These are phyloP conservation scores for Dictyostelium firmibasis DNA, from an alignment of 78 protist genomes.

Conservation along the genomic window DNA sequence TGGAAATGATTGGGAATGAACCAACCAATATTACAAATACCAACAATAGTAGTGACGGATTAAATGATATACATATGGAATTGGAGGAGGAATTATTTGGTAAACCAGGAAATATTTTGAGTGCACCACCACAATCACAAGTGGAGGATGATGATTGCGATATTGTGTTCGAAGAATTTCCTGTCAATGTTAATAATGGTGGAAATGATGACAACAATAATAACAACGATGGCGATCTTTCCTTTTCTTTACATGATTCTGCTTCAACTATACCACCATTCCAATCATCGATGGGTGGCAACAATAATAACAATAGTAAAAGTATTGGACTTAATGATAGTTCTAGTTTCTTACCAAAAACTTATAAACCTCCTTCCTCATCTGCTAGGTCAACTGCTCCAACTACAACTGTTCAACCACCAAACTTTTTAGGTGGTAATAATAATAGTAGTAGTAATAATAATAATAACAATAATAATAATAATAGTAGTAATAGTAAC, in stretches of 20 bases:
- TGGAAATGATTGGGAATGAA: not conserved
- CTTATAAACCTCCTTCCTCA: not conserved
- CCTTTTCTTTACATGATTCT: not conserved
- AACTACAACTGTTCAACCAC: conserved; percentile 8
- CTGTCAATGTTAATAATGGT: not conserved
- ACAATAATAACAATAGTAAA: not conserved
- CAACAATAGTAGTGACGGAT: not conserved
- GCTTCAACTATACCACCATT: not conserved
- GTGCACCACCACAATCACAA: not conserved
- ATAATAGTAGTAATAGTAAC: not conserved
- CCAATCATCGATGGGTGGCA: not conserved
- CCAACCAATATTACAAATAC: not conserved
- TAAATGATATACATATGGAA: not conserved
- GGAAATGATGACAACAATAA: not conserved
- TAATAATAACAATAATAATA: not conserved
- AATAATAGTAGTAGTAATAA: not conserved
- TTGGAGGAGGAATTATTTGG: not conserved
- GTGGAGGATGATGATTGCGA: not conserved
- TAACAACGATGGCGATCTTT: not conserved
- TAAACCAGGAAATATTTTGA: not conserved
- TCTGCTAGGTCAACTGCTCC: not conserved
- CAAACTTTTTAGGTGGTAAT: not conserved
- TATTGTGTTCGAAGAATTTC: conserved; percentile 12
- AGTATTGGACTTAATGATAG: not conserved
- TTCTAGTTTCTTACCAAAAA: not conserved